A percentile compares a stretch with the other conserved stretches of the same genome.
These are phyloP conservation scores for Solidago caesia DNA, from an alignment of 129 eudicot species.

Conservation along the genomic window DNA sequence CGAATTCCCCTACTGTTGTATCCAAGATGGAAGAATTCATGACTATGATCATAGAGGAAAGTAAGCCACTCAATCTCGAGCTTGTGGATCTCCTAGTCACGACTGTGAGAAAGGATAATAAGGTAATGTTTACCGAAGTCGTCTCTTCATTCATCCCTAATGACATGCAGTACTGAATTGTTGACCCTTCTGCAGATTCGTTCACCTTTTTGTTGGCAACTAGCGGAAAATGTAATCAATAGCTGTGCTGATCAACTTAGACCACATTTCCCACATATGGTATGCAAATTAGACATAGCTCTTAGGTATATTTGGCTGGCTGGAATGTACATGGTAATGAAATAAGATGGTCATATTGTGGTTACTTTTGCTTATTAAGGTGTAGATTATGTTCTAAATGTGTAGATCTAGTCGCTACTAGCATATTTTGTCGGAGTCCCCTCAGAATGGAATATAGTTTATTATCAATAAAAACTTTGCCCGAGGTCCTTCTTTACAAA, in stretches of 20 bases:
- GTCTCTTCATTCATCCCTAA: background rate
- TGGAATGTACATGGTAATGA: background rate
- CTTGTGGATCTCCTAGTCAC: slow-evolving; percentile 38
- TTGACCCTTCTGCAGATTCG: slow-evolving; percentile 27
- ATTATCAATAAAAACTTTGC: no score
- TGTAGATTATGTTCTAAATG: no score
- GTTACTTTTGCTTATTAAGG: no score
- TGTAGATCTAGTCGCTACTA: no score
- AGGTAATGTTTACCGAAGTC: slow-evolving; percentile 21
- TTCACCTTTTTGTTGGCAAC: slow-evolving; percentile 40
- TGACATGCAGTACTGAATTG: background rate
- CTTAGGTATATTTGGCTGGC: slow-evolving; percentile 32
- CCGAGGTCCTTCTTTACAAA: no score
- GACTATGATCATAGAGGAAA: slow-evolving; percentile 41
- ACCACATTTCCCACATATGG: slow-evolving; percentile 27
- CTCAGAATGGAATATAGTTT: no score
- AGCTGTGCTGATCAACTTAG: slow-evolving; percentile 31
- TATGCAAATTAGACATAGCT: slow-evolving; percentile 20
- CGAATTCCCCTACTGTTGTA: slow-evolving; percentile 29
- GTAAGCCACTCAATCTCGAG: slow-evolving; percentile 30
- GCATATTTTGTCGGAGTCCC: no score
- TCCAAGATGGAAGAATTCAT: slow-evolving; percentile 41
- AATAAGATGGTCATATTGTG: background rate
- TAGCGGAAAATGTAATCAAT: slow-evolving; percentile 40
- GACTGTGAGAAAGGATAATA: slow-evolving; percentile 34